Evolutionary conservation across 352 stramenopile genomes (phyloP).

Genomic region (Albugo laibachii): DNA sequence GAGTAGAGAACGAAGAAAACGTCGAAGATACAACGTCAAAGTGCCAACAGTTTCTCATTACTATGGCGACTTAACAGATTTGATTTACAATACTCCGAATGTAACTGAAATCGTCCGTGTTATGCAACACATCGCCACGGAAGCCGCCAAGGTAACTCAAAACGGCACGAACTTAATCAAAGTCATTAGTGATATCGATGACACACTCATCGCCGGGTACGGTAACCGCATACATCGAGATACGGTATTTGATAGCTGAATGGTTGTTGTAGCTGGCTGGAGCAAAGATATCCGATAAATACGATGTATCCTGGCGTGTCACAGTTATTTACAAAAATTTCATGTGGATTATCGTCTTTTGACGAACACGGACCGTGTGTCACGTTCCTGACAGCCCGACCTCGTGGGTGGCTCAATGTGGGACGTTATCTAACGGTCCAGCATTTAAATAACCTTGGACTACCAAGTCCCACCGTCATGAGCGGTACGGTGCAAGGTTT

Average conservation of each 20-base stretch:
- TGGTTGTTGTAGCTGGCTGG: constrained; percentile 20
- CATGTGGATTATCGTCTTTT: constrained; percentile 15
- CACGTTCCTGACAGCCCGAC: constrained; percentile 64
- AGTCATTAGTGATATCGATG: constrained; percentile 75
- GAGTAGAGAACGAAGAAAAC: background rate
- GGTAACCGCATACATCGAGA: background rate
- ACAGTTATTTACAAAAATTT: constrained; percentile 44
- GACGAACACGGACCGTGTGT: constrained; percentile 16
- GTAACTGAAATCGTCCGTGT: constrained; percentile 57
- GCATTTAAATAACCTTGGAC: constrained; percentile 48
- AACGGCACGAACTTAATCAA: constrained; percentile 35
- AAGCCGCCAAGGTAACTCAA: constrained; percentile 33
- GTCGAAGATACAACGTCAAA: background rate
- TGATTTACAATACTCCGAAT: constrained; percentile 63
- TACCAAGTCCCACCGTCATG: constrained; percentile 55
- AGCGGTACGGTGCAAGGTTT: constrained; percentile 60
- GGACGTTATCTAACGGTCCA: constrained; percentile 62
- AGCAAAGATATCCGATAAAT: constrained; percentile 50
- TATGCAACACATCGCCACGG: constrained; percentile 70
- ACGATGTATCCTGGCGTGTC: constrained; percentile 63
- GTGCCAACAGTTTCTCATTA: constrained; percentile 8
- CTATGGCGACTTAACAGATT: constrained; percentile 49
- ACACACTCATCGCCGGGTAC: constrained; percentile 54
- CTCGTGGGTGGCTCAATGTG: constrained; percentile 59
- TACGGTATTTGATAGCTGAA: background rate